These are phyloP conservation scores for Calendula officinalis DNA, from an alignment of 129 eudicot genomes.

Conservation along the genomic window DNA sequence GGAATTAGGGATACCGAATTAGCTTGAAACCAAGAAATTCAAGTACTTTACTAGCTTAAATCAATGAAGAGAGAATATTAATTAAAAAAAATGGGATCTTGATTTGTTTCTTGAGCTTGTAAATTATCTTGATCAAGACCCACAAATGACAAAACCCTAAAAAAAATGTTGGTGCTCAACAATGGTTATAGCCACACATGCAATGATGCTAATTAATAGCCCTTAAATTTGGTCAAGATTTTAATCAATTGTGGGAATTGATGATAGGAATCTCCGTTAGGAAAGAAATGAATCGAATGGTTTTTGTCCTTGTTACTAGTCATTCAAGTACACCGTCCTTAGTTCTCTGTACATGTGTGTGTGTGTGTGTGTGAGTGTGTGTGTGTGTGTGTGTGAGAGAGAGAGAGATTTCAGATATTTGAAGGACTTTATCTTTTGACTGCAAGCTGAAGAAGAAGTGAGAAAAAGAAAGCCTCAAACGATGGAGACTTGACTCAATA, in stretches of 20 bases:
- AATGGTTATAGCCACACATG: conserved; percentile 21
- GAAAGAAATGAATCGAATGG: conserved; percentile 11
- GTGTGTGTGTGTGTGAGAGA: conserved; percentile 2
- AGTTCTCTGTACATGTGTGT: background rate
- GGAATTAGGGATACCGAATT: background rate
- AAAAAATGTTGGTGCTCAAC: no score
- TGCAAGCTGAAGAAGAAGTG: background rate
- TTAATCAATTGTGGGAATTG: conserved; percentile 16
- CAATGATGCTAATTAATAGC: conserved; percentile 28
- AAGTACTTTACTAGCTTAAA: conserved; percentile 1
- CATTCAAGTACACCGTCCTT: conserved; percentile 31
- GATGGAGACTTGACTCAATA: background rate
- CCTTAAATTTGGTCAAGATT: conserved; percentile 16
- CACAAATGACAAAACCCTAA: conserved; percentile 17
- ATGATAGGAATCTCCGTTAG: conserved; percentile 17
- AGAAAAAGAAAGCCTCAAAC: conserved; percentile 7
- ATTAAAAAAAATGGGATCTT: conserved; percentile 16
- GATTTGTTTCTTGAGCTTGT: conserved; percentile 10
- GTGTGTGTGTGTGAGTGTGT: background rate
- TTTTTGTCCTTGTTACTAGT: conserved; percentile 28
- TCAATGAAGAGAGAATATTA: conserved; percentile 8
- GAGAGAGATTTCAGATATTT: conserved; percentile 30
- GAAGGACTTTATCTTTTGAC: conserved; percentile 36
- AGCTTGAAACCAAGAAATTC: no score
- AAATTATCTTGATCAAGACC: conserved; percentile 24